phyloP scores from a whole-genome alignment of 1,139 yeast species.

The Diutina pseudorugosa region DNA sequence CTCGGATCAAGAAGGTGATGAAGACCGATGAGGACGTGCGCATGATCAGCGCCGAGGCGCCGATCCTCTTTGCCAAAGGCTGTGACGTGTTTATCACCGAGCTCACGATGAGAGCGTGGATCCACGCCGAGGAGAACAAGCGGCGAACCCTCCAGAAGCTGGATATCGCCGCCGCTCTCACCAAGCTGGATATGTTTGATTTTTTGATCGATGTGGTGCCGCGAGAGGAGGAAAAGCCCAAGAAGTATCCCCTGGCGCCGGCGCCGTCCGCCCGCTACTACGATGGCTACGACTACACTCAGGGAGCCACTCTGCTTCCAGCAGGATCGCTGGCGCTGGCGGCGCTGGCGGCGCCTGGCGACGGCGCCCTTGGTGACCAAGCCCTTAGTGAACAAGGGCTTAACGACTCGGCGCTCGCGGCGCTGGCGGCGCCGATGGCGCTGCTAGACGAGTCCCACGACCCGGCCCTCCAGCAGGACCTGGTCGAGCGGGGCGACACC shows the following conservation, averaged over 20 bases:
- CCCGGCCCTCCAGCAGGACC: neutral
- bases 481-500: neutral
- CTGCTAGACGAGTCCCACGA: neutral
- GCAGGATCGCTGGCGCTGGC: neutral
- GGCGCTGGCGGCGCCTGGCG: neutral
- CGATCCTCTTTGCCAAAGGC: constrained; percentile 91
- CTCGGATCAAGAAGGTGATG: constrained; percentile 92
- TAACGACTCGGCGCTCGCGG: neutral
- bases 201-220: constrained; percentile 94
- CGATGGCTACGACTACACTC: neutral
- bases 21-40: constrained; percentile 95
- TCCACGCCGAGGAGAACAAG: constrained; percentile 92
- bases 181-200: constrained; percentile 94
- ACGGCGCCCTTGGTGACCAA: neutral
- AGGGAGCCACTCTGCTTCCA: neutral
- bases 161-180: constrained; percentile 91
- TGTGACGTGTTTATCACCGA: constrained; percentile 96
- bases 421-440: neutral
- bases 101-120: constrained; percentile 97
- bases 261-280: neutral
- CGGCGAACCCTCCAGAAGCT: constrained; percentile 87
- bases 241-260: neutral
- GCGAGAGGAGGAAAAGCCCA: constrained; percentile 47
- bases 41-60: constrained; percentile 98
- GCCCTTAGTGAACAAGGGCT: neutral